A percentile compares a stretch with the other conserved stretches of the same genome.
phyloP scores from a whole-genome alignment of 2,329 filamentous ascomycete species.

The Neonectria punicea region DNA sequence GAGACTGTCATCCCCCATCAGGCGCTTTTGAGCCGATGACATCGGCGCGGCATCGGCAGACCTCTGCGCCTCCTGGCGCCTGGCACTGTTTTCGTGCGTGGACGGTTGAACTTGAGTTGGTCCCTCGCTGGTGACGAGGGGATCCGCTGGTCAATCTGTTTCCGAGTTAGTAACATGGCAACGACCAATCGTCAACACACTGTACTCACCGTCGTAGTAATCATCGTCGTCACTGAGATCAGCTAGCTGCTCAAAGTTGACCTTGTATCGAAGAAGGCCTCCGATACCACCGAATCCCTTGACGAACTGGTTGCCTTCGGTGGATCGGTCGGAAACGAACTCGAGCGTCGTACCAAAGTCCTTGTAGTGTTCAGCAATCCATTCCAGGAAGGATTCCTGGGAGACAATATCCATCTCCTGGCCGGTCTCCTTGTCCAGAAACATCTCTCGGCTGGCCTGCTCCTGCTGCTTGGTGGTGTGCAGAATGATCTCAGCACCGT shows the following conservation, averaged over 20 bases:
- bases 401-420: constrained; percentile 96
- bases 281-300: constrained; percentile 99
- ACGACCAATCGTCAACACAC: neutral
- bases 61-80: constrained; percentile 53
- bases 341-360: constrained; percentile 96
- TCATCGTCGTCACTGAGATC: constrained; percentile 94
- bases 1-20: constrained; percentile 59
- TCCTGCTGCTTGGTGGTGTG: constrained; percentile 89
- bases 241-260: constrained; percentile 99
- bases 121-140: constrained; percentile 91
- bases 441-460: constrained; percentile 76
- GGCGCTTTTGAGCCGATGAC: constrained; percentile 58
- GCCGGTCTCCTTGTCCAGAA: constrained; percentile 95
- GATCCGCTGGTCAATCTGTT: constrained; percentile 87
- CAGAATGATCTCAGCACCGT: constrained; percentile 77
- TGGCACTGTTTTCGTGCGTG: constrained; percentile 55
- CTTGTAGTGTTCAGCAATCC: constrained; percentile 98
- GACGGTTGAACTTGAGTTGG: constrained; percentile 70
- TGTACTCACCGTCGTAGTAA: constrained; percentile 77
- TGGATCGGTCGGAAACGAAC: constrained; percentile 97
- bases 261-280: constrained; percentile 97
- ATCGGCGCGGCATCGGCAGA: constrained; percentile 57
- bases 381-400: constrained; percentile 95
- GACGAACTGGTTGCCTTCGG: constrained; percentile 99
- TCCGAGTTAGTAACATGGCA: constrained; percentile 18